phyloP scores from a whole-genome alignment of 2,329 filamentous ascomycete genomes.

The Diplocarpon rosae region DNA sequence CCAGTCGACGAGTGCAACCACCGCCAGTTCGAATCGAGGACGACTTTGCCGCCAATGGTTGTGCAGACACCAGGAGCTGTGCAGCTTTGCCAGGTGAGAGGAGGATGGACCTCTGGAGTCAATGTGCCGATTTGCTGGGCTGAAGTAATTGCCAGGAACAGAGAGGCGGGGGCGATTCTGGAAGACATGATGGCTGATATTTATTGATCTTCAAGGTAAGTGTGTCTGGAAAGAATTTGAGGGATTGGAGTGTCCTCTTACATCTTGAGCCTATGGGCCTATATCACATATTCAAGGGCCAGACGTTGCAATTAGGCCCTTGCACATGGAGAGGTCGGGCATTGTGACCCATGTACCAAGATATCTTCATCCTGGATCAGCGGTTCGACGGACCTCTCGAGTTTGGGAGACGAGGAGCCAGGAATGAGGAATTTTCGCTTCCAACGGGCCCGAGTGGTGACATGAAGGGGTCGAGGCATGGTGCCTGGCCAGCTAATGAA shows the following conservation, averaged over 20 bases:
- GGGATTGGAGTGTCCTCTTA: too few species aligned
- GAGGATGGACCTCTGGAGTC: slow-evolving; percentile 38
- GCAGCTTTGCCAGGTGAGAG: slow-evolving; percentile 41
- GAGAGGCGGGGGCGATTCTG: slow-evolving; percentile 9
- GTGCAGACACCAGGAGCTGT: slow-evolving; percentile 36
- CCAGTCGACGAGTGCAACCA: slow-evolving; percentile 37
- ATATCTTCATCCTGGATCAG: slow-evolving; percentile 1
- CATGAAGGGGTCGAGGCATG: neutral
- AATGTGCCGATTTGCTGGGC: slow-evolving; percentile 38
- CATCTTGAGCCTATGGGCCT: too few species aligned
- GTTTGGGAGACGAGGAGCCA: neutral
- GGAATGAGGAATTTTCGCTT: neutral
- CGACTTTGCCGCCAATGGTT: slow-evolving; percentile 36
- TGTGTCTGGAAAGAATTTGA: too few species aligned
- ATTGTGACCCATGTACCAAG: neutral
- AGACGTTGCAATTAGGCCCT: neutral
- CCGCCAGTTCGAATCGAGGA: slow-evolving; percentile 47
- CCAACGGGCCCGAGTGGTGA: slow-evolving; percentile 2
- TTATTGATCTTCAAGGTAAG: too few species aligned
- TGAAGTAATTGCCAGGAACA: slow-evolving; percentile 26
- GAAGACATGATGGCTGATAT: slow-evolving; percentile 11
- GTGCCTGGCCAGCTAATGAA: neutral
- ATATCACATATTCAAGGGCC: neutral
- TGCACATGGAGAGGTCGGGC: neutral
- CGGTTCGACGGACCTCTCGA: slow-evolving; percentile 7